Conservation (phyloP, 2,329 filamentous ascomycete species). For the Thielaviopsis musarum region DNA sequence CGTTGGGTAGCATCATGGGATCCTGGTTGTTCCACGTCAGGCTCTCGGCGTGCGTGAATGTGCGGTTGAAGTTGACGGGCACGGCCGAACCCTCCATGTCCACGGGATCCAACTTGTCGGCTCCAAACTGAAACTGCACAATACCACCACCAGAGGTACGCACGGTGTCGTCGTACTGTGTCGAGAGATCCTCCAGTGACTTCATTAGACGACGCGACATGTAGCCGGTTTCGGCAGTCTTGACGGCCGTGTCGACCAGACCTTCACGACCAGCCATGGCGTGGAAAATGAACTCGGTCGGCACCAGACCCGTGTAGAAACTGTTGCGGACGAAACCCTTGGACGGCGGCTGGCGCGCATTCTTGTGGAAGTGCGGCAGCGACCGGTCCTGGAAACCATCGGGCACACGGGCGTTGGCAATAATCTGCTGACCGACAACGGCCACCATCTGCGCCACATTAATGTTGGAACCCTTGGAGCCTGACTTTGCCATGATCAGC, state of each 20-base stretch:
- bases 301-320: conserved; percentile 83
- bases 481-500: conserved; percentile 91
- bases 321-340: conserved; percentile 96
- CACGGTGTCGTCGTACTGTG: conserved; percentile 86
- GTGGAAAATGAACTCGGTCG: conserved; percentile 94
- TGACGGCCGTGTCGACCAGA: conserved; percentile 95
- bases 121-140: conserved; percentile 94
- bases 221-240: conserved; percentile 96
- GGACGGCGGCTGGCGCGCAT: conserved; percentile 75
- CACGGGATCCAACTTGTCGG: conserved; percentile 85
- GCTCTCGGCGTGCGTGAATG: conserved; percentile 66
- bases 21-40: conserved; percentile 68
- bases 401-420: conserved; percentile 76
- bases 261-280: conserved; percentile 97
- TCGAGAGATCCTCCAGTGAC: conserved; percentile 84
- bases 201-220: conserved; percentile 99
- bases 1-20: conserved; percentile 50
- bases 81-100: conserved; percentile 94
- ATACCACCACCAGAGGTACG: conserved; percentile 76
- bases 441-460: conserved; percentile 99
- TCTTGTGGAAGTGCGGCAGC: conserved; percentile 88
- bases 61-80: conserved; percentile 82
- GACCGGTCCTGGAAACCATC: conserved; percentile 95
- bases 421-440: conserved; percentile 94
- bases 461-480: conserved; percentile 91